A percentile compares a stretch with the other conserved stretches of the same genome.
Evolutionary conservation across 2,329 filamentous ascomycete genomes (phyloP).

Genomic region (Penicillium carneum): DNA sequence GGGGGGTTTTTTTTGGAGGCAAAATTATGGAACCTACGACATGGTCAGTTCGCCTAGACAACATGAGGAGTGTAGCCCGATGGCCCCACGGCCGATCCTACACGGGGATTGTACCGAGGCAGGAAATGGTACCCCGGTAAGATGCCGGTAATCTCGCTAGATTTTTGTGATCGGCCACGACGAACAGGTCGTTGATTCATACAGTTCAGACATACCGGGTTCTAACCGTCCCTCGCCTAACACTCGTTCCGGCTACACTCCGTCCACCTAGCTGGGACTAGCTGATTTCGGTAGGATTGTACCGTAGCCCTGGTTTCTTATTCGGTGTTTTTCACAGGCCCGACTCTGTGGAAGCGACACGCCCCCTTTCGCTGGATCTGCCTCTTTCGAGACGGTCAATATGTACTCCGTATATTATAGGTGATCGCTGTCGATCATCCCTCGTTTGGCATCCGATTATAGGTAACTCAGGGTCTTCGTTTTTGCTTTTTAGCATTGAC

Average conservation of each 20-base stretch:
- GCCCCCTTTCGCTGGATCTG: conserved; percentile 9
- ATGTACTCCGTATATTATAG: conserved; percentile 1
- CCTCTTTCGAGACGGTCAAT: neutral
- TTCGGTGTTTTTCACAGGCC: neutral
- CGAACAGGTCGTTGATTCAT: conserved; percentile 36
- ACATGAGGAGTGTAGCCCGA: neutral
- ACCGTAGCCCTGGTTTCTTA: conserved; percentile 9
- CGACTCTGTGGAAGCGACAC: conserved; percentile 8
- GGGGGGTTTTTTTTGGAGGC: neutral
- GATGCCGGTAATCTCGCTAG: conserved; percentile 10
- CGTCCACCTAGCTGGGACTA: conserved; percentile 2
- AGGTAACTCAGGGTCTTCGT: conserved; percentile 11
- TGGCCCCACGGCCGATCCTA: conserved; percentile 23
- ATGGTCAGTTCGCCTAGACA: conserved; percentile 9
- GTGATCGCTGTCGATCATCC: conserved; percentile 20
- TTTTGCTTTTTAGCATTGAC: conserved; percentile 9
- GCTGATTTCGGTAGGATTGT: neutral
- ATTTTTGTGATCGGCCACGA: conserved; percentile 10
- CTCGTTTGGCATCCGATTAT: conserved; percentile 26
- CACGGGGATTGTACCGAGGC: conserved; percentile 36
- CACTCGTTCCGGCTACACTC: neutral
- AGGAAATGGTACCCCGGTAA: conserved; percentile 13
- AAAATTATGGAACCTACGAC: conserved; percentile 2
- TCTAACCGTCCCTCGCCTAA: conserved; percentile 3
- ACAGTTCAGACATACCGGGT: conserved; percentile 11